phyloP scores from a whole-genome alignment of 805 yeast genomes.

The Barnettozyma sp. region DNA sequence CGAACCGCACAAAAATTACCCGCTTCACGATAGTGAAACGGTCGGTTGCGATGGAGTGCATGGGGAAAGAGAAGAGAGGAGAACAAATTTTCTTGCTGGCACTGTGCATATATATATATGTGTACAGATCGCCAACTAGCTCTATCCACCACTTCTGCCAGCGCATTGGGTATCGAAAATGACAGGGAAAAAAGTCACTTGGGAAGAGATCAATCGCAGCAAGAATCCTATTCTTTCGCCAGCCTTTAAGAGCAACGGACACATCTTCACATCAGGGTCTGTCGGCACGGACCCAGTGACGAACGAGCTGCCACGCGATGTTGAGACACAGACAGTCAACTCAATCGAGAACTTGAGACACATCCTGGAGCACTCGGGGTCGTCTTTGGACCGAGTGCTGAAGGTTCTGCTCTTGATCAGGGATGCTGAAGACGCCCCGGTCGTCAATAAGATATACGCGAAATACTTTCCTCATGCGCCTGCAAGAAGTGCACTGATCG shows the following conservation, averaged over 20 bases:
- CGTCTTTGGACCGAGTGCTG: slow-evolving; percentile 38
- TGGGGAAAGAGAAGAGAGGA: no score
- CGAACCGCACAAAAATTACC: no score
- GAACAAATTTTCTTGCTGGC: no score
- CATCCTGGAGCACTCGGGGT: slow-evolving; percentile 38
- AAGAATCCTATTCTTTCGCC: slow-evolving; percentile 34
- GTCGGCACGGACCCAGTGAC: slow-evolving; percentile 37
- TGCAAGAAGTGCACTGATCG: slow-evolving; percentile 47
- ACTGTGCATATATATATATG: no score
- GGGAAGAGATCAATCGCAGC: slow-evolving; percentile 29
- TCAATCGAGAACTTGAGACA: slow-evolving; percentile 38
- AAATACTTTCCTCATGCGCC: slow-evolving; percentile 42
- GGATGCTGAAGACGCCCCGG: slow-evolving; percentile 35
- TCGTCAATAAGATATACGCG: slow-evolving; percentile 40
- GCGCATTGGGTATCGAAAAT: no score
- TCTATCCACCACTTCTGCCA: no score
- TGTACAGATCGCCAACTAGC: no score
- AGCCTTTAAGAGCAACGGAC: slow-evolving; percentile 34
- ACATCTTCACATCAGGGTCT: slow-evolving; percentile 44
- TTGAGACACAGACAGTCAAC: slow-evolving; percentile 37
- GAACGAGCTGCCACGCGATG: slow-evolving; percentile 34
- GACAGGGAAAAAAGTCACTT: slow-evolving; percentile 26
- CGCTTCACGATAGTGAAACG: no score
- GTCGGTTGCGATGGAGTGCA: no score
- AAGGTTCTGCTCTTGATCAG: slow-evolving; percentile 45